A percentile compares a stretch with the other conserved stretches of the same genome.
Evolutionary conservation across 2,329 filamentous ascomycete genomes (phyloP).

Genomic region (Calonectria leucothoes): DNA sequence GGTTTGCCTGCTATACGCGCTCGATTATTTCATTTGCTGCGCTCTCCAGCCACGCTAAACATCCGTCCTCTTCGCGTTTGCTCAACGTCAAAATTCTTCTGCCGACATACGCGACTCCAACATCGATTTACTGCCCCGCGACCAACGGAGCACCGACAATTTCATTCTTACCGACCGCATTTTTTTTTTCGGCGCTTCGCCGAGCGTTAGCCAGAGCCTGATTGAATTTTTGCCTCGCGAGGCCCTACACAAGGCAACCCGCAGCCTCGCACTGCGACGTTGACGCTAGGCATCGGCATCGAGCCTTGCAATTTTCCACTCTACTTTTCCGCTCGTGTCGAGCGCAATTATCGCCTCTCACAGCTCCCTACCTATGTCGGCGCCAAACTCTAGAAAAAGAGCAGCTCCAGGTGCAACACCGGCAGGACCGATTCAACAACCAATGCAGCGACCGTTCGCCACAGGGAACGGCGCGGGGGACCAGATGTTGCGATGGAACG

Average conservation of each 20-base stretch:
- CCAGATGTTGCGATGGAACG: constrained; percentile 60
- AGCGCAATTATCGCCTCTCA: constrained; percentile 17
- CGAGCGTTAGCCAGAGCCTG: constrained; percentile 9
- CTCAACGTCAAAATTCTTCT: background rate
- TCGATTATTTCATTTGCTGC: background rate
- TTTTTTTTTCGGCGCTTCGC: constrained; percentile 6
- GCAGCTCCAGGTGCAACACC: constrained; percentile 78
- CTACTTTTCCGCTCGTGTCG: constrained; percentile 22
- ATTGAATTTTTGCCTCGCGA: constrained; percentile 18
- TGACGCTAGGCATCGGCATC: constrained; percentile 34
- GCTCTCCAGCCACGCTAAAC: background rate
- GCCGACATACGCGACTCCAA: background rate
- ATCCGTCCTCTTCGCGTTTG: background rate
- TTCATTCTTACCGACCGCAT: constrained; percentile 11
- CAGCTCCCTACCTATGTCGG: constrained; percentile 53
- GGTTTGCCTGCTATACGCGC: background rate
- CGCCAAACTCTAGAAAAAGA: constrained; percentile 73
- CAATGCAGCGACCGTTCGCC: constrained; percentile 61
- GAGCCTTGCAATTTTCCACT: constrained; percentile 19
- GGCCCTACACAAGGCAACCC: constrained; percentile 15
- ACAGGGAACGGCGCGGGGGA: constrained; percentile 59
- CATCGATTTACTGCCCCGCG: background rate
- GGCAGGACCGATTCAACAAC: constrained; percentile 64
- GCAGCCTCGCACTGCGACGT: constrained; percentile 27
- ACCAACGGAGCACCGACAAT: background rate